phyloP scores from a whole-genome alignment of 306 rosid genomes.

The Calophaca sinica region DNA sequence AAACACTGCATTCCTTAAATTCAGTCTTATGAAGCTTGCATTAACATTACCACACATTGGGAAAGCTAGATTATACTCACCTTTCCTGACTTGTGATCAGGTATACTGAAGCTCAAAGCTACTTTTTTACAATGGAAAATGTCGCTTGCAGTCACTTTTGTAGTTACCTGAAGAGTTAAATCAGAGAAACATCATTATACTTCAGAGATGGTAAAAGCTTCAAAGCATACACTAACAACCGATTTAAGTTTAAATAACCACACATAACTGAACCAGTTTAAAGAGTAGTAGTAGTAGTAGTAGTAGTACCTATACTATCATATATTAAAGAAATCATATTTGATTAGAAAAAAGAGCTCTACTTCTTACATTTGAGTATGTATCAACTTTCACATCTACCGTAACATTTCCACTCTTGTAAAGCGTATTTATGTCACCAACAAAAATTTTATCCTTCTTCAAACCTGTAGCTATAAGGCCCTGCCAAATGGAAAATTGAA shows the following conservation, averaged over 20 bases:
- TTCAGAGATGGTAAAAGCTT: neutral
- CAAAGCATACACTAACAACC: slow-evolving; percentile 11
- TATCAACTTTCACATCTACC: slow-evolving; percentile 90
- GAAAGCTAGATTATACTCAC: slow-evolving; percentile 53
- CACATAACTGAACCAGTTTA: slow-evolving; percentile 10
- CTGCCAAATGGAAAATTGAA: slow-evolving; percentile 59
- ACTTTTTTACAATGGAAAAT: slow-evolving; percentile 71
- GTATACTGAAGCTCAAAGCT: slow-evolving; percentile 83
- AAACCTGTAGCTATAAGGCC: slow-evolving; percentile 83
- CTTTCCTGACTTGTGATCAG: slow-evolving; percentile 97
- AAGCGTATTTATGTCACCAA: slow-evolving; percentile 80
- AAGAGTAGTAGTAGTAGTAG: slow-evolving; percentile 9
- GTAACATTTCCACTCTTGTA: slow-evolving; percentile 78
- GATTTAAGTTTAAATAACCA: slow-evolving; percentile 17
- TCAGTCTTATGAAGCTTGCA: slow-evolving; percentile 20
- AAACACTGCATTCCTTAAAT: slow-evolving; percentile 24
- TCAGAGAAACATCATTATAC: slow-evolving; percentile 10
- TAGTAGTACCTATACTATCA: slow-evolving; percentile 20
- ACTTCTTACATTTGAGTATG: slow-evolving; percentile 77
- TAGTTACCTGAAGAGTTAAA: slow-evolving; percentile 64
- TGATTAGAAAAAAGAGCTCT: slow-evolving; percentile 26
- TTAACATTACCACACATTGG: neutral
- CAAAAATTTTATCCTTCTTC: slow-evolving; percentile 83
- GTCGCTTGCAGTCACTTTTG: slow-evolving; percentile 76
- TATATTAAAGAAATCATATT: slow-evolving; percentile 19